phyloP scores from a whole-genome alignment of 768 basidiomycete species.

The Trametes villosa region DNA sequence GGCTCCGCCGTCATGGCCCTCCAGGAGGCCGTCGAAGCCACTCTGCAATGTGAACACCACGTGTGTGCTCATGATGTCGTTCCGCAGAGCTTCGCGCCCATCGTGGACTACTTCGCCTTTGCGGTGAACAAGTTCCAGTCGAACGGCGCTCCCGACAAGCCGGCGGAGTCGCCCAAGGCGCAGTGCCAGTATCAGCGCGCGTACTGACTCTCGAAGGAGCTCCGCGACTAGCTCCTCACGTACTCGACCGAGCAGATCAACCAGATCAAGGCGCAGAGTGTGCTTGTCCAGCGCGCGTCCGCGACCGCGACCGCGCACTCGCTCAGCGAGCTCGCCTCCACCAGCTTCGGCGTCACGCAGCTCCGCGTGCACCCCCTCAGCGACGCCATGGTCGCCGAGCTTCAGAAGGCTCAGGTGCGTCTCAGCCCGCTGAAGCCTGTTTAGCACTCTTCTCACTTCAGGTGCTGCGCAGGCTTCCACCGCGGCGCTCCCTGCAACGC shows the following conservation, averaged over 20 bases:
- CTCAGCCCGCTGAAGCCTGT: neutral
- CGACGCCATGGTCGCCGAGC: slow-evolving; percentile 66
- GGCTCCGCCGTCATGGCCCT: too few species aligned
- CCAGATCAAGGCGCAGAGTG: slow-evolving; percentile 67
- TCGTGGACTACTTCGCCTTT: slow-evolving; percentile 72
- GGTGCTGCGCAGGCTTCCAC: slow-evolving; percentile 60
- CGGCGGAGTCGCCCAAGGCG: slow-evolving; percentile 51
- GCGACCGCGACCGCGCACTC: slow-evolving; percentile 69
- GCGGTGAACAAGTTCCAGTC: slow-evolving; percentile 47
- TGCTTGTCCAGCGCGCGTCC: slow-evolving; percentile 71
- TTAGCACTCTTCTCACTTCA: slow-evolving; percentile 6
- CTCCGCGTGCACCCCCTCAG: slow-evolving; percentile 61
- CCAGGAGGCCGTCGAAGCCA: too few species aligned
- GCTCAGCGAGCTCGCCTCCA: slow-evolving; percentile 62
- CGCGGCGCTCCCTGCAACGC: slow-evolving; percentile 50
- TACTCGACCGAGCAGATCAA: slow-evolving; percentile 76
- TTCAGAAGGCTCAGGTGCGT: slow-evolving; percentile 58
- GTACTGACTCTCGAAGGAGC: slow-evolving; percentile 62
- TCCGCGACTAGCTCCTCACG: slow-evolving; percentile 63
- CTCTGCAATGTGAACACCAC: slow-evolving; percentile 7
- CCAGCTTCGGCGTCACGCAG: slow-evolving; percentile 58
- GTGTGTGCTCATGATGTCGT: slow-evolving; percentile 22
- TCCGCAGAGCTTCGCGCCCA: slow-evolving; percentile 68
- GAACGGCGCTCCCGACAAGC: slow-evolving; percentile 53
- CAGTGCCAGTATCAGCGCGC: slow-evolving; percentile 84